phyloP scores from a whole-genome alignment of 2,329 filamentous ascomycete species.

The Xylaria sp. region DNA sequence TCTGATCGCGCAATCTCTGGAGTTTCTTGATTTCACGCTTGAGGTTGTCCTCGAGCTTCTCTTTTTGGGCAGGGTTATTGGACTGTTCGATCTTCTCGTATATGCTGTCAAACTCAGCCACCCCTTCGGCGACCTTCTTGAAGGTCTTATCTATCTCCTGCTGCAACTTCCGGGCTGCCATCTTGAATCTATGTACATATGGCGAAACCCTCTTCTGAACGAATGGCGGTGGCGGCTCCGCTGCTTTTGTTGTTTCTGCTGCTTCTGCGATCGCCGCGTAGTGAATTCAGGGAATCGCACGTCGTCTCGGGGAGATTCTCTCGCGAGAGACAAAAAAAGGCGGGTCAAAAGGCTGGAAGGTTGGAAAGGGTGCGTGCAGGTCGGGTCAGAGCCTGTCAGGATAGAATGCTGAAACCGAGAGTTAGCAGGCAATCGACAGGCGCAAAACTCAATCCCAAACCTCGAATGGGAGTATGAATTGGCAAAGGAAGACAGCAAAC shows the following conservation, averaged over 20 bases:
- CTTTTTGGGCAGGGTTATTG: constrained; percentile 92
- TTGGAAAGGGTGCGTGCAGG: constrained; percentile 11
- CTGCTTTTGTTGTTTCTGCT: not conserved
- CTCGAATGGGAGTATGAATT: constrained; percentile 5
- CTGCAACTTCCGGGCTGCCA: constrained; percentile 95
- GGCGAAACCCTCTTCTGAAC: constrained; percentile 26
- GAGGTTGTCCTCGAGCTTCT: constrained; percentile 96
- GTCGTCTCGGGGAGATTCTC: not conserved
- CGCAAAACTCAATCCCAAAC: constrained; percentile 7
- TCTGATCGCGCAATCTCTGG: constrained; percentile 95
- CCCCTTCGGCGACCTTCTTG: constrained; percentile 96
- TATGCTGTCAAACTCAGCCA: constrained; percentile 90
- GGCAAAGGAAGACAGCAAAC: not conserved
- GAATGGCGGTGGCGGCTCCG: not conserved
- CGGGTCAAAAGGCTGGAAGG: not conserved
- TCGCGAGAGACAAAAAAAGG: not conserved
- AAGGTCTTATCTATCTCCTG: constrained; percentile 99
- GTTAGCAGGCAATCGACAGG: constrained; percentile 23
- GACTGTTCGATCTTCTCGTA: constrained; percentile 98
- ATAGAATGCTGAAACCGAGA: constrained; percentile 18
- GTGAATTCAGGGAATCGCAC: not conserved
- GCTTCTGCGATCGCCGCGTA: not conserved
- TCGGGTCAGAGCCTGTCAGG: constrained; percentile 15
- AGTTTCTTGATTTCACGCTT: constrained; percentile 99
- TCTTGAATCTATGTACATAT: constrained; percentile 59